phyloP scores from a whole-genome alignment of 768 basidiomycete genomes.

The Pseudohyphozyma bogoriensis region DNA sequence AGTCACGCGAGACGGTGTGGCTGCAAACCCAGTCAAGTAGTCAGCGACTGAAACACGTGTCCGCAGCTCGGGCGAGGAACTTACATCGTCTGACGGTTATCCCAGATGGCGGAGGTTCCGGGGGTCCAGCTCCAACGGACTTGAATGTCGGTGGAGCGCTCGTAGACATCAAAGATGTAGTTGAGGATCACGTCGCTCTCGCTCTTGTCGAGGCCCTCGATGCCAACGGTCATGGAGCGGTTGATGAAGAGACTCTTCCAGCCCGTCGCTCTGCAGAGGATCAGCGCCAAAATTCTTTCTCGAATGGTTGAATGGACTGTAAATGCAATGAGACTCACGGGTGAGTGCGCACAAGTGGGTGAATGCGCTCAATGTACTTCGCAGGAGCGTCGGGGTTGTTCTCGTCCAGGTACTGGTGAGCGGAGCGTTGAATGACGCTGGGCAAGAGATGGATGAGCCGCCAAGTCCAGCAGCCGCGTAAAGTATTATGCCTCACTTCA shows the following conservation, averaged over 20 bases:
- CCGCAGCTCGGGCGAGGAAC: no score
- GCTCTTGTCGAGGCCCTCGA: constrained; percentile 29
- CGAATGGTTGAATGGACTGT: constrained; percentile 60
- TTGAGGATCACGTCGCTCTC: constrained; percentile 27
- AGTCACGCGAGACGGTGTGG: background rate
- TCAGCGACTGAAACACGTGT: no score
- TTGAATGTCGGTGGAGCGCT: constrained; percentile 32
- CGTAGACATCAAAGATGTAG: constrained; percentile 28
- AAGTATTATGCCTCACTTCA: no score
- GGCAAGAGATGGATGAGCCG: no score
- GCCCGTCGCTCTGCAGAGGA: constrained; percentile 28
- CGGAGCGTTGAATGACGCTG: constrained; percentile 34
- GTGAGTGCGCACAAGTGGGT: constrained; percentile 74
- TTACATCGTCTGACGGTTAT: background rate
- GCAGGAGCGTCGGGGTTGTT: constrained; percentile 16
- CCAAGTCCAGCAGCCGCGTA: no score
- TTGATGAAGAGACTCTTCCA: constrained; percentile 35
- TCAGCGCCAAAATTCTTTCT: constrained; percentile 3
- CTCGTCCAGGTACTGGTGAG: constrained; percentile 34
- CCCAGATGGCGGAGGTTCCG: constrained; percentile 32
- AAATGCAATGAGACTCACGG: constrained; percentile 77
- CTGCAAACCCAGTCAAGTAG: no score
- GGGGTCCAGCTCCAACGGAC: constrained; percentile 36
- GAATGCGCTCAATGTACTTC: constrained; percentile 43
- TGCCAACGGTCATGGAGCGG: constrained; percentile 30